Evolutionary conservation across 148 eudicot species (phyloP).

Genomic region (Rhododendron williamsianum): DNA sequence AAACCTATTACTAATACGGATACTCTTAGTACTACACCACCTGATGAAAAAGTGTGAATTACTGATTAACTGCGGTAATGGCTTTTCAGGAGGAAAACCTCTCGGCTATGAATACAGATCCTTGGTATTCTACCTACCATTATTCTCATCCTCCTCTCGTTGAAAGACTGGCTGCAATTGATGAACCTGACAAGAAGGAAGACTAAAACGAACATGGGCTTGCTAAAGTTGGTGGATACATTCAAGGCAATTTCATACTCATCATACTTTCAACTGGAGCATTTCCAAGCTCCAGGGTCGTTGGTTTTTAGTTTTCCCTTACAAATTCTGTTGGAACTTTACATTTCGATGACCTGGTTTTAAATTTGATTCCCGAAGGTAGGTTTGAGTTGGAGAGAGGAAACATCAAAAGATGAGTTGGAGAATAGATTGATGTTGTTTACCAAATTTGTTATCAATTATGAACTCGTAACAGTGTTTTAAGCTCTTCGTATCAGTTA

Average conservation of each 20-base stretch:
- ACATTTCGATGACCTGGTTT: background rate
- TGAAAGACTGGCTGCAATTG: slow-evolving; percentile 83
- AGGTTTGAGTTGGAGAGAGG: background rate
- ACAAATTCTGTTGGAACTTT: slow-evolving; percentile 1
- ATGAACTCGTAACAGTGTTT: background rate
- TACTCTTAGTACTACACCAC: background rate
- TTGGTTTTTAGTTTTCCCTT: background rate
- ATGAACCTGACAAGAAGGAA: slow-evolving; percentile 58
- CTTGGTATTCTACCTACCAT: slow-evolving; percentile 96
- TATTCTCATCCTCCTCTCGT: slow-evolving; percentile 97
- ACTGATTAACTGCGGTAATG: slow-evolving; percentile 6
- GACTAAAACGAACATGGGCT: slow-evolving; percentile 28
- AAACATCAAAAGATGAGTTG: background rate
- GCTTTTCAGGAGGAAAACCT: slow-evolving; percentile 78
- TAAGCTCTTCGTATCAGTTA: background rate
- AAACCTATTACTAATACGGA: background rate
- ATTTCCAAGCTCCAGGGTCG: background rate
- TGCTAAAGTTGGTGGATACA: background rate
- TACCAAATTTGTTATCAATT: background rate
- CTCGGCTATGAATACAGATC: slow-evolving; percentile 97
- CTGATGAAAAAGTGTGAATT: background rate
- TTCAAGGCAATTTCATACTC: background rate
- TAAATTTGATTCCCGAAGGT: background rate
- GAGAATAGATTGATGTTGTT: background rate
- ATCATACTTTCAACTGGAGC: background rate